Evolutionary conservation across 2,329 filamentous ascomycete species (phyloP).

Genomic region (Basipetospora chlamydospora): DNA sequence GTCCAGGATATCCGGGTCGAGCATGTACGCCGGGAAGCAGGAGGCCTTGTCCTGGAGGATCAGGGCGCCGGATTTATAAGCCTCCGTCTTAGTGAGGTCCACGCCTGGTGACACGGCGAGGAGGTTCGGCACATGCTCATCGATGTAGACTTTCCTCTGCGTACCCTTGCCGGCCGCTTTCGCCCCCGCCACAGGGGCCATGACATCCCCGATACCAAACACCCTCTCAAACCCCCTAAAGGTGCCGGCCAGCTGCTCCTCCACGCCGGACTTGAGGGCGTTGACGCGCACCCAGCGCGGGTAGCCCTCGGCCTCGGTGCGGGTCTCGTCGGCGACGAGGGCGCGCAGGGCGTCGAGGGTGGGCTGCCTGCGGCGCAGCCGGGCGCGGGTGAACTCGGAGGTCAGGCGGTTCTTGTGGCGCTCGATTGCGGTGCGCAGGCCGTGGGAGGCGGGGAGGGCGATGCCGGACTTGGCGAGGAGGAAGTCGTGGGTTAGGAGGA

Average conservation of each 20-base stretch:
- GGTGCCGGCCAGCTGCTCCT: conserved; percentile 58
- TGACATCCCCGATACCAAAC: conserved; percentile 40
- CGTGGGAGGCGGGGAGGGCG: conserved; percentile 65
- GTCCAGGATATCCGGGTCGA: conserved; percentile 51
- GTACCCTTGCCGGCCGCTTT: too few species aligned
- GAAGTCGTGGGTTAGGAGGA: conserved; percentile 77
- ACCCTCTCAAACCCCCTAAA: conserved; percentile 52
- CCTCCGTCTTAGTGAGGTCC: conserved; percentile 57
- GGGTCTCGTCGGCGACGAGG: conserved; percentile 36
- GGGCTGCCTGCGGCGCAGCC: conserved; percentile 55
- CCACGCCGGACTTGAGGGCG: conserved; percentile 54
- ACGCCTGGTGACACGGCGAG: conserved; percentile 59
- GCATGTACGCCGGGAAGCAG: conserved; percentile 84
- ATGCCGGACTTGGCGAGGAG: conserved; percentile 71
- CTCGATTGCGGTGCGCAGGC: conserved; percentile 59
- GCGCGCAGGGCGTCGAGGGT: conserved; percentile 52
- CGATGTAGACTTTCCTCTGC: conserved; percentile 44
- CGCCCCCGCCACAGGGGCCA: conserved; percentile 16
- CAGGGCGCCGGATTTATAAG: conserved; percentile 63
- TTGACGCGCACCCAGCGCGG: conserved; percentile 93
- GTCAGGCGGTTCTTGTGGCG: conserved; percentile 67
- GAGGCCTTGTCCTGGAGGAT: conserved; percentile 96
- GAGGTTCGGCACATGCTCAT: conserved; percentile 69
- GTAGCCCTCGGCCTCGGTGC: conserved; percentile 40
- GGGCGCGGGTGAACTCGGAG: conserved; percentile 69